Base-by-base conservation (phyloP, 1,139 yeast species). In the Scheffersomyces quercinus region DNA sequence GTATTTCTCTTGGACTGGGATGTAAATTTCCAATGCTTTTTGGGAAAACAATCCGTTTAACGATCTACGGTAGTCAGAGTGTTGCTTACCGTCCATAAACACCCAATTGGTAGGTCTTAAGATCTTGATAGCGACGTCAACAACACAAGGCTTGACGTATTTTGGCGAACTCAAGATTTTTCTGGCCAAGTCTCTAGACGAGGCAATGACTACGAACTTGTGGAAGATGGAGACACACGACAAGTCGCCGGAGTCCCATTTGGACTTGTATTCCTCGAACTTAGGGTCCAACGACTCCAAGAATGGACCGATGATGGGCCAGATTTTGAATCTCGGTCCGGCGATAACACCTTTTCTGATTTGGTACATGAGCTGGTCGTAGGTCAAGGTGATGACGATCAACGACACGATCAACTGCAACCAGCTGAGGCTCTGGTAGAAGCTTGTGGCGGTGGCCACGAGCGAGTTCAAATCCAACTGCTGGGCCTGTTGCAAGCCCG, bases 91-190 rank as follows among this genome's bases (percentile, higher is more conserved):
- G 62, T 93, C 99, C 59, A 90, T 71, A 65, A 93, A 93, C 39
- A 93, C 99, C 99, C 99, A 93, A 73, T 91, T 93, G 41, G 93
- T 77, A 37, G 98, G 97, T 67, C 98, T 82, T 60, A 93, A 75
- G 55, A 93, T 88, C 70, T 91, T 93, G 53, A 83, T 75, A 15
- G 98, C 99, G 43, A 90, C 98, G 62, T 93, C 99, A 51, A 93
- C 99, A 48, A 93, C 96, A 73, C 99, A 93, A 6, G 99, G 99
- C 65, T 90, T 90, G 47, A 89, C 97, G 61, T 77, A 93, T 46
- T 81, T 77, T 30, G 97, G 96, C 28, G 96, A 83, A 58, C 82
- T 84, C 56, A 93, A 77, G 49, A 90, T 84, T 60, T 93, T 93
- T 67, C 98, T 82, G 24, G 97, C 88, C 53, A 93, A 75, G 55